Evolutionary conservation across 352 stramenopile genomes (phyloP).

Genomic region (Nothophytophthora sp.): DNA sequence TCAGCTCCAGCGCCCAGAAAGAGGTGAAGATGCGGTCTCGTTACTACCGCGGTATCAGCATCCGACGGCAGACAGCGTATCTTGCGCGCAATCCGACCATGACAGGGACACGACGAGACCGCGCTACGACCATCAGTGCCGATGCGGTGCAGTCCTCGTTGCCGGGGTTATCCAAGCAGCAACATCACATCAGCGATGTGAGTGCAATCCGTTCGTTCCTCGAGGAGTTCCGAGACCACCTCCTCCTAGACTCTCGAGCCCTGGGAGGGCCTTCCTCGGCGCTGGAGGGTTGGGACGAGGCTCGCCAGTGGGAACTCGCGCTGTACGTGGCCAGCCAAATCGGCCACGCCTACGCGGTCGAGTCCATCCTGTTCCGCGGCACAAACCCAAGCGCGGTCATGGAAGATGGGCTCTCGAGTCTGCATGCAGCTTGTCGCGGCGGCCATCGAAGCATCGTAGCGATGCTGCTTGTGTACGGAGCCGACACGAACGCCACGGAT

Average conservation of each 20-base stretch:
- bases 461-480: conserved; percentile 43
- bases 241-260: conserved; percentile 35
- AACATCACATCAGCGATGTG: conserved; percentile 29
- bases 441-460: conserved; percentile 48
- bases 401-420: conserved; percentile 35
- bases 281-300: conserved; percentile 20
- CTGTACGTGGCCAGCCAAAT: conserved; percentile 54
- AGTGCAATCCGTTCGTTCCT: conserved; percentile 43
- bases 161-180: conserved; percentile 38
- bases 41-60: conserved; percentile 16
- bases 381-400: conserved; percentile 43
- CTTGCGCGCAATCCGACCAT: conserved; percentile 21
- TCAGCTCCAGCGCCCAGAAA: neutral
- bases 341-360: conserved; percentile 44
- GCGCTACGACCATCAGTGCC: neutral
- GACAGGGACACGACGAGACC: neutral
- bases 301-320: conserved; percentile 52
- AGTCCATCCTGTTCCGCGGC: conserved; percentile 42
- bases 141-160: conserved; percentile 22
- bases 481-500: conserved; percentile 43
- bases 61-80: conserved; percentile 18
- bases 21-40: conserved; percentile 10
- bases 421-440: conserved; percentile 48
- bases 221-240: conserved; percentile 47
- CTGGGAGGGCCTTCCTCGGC: conserved; percentile 16